These are phyloP conservation scores for Aspergillus sclerotialis DNA, from an alignment of 2,329 filamentous ascomycete species.

Conservation along the genomic window DNA sequence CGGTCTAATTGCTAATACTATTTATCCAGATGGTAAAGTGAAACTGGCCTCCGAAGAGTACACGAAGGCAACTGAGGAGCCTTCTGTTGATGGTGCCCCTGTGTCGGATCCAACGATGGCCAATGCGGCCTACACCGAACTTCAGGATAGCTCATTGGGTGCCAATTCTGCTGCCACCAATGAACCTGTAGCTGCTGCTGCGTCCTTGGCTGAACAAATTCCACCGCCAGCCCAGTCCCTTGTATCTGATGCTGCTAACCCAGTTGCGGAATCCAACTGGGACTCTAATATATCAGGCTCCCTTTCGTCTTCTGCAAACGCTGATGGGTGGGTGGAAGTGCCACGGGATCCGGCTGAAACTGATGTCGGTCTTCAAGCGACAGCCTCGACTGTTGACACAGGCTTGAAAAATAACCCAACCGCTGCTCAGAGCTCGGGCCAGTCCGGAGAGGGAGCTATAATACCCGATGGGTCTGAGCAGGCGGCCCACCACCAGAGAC, in stretches of 20 bases:
- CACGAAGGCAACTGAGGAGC: slow-evolving; percentile 28
- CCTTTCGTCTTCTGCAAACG: slow-evolving; percentile 40
- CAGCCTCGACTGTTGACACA: slow-evolving; percentile 56
- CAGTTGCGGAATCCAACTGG: slow-evolving; percentile 48
- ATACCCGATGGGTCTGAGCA: slow-evolving; percentile 37
- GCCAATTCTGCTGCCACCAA: slow-evolving; percentile 54
- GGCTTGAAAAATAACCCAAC: slow-evolving; percentile 53
- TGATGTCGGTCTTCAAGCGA: slow-evolving; percentile 57
- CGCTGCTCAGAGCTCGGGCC: slow-evolving; percentile 50
- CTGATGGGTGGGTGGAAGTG: slow-evolving; percentile 69
- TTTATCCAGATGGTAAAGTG: slow-evolving; percentile 44
- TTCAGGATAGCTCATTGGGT: slow-evolving; percentile 44
- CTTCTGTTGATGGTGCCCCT: slow-evolving; percentile 26
- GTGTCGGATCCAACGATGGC: slow-evolving; percentile 54
- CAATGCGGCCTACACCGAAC: slow-evolving; percentile 55
- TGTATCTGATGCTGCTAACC: slow-evolving; percentile 37
- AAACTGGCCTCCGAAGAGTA: slow-evolving; percentile 44
- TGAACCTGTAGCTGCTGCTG: slow-evolving; percentile 9
- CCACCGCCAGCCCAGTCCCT: slow-evolving; percentile 34
- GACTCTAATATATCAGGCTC: slow-evolving; percentile 44
- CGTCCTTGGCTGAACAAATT: slow-evolving; percentile 15
- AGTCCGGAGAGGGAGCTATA: slow-evolving; percentile 77
- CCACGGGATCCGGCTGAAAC: slow-evolving; percentile 68
- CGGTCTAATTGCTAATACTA: slow-evolving; percentile 3
- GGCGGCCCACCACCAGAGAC: slow-evolving; percentile 26